phyloP scores from a whole-genome alignment of 805 yeast genomes.

The Spathaspora gorwiae region DNA sequence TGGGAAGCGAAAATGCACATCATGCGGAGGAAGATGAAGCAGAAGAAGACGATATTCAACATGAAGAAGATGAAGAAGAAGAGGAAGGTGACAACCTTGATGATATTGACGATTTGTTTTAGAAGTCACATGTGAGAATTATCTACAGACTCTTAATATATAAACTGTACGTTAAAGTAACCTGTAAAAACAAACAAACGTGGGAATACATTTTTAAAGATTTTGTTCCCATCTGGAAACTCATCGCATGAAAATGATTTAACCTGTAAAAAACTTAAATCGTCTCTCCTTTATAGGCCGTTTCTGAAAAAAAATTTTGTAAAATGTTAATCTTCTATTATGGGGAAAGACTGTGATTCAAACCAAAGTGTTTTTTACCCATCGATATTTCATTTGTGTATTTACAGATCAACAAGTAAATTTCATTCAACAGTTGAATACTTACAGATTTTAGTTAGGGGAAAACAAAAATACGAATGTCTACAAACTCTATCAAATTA shows the following conservation, averaged over 20 bases:
- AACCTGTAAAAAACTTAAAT: too few species aligned
- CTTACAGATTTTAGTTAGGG: not conserved
- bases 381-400: too few species aligned
- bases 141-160: not conserved
- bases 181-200: too few species aligned
- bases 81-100: slow-evolving; percentile 20
- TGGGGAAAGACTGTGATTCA: too few species aligned
- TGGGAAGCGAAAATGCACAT: slow-evolving; percentile 24
- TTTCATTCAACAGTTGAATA: too few species aligned
- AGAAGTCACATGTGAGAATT: not conserved
- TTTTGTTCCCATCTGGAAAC: too few species aligned
- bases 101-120: slow-evolving; percentile 38
- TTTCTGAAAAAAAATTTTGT: not conserved
- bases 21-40: slow-evolving; percentile 28
- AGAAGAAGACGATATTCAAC: slow-evolving; percentile 21
- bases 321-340: not conserved
- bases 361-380: too few species aligned
- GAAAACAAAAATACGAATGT: slow-evolving; percentile 37
- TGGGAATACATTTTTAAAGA: too few species aligned
- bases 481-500: slow-evolving; percentile 56
- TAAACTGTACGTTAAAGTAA: too few species aligned
- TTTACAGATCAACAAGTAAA: too few species aligned
- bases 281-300: too few species aligned
- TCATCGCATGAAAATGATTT: too few species aligned
- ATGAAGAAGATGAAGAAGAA: slow-evolving; percentile 8